Conservation (phyloP, 2,329 filamentous ascomycete genomes). For the Phyllosticta citribraziliensis region DNA sequence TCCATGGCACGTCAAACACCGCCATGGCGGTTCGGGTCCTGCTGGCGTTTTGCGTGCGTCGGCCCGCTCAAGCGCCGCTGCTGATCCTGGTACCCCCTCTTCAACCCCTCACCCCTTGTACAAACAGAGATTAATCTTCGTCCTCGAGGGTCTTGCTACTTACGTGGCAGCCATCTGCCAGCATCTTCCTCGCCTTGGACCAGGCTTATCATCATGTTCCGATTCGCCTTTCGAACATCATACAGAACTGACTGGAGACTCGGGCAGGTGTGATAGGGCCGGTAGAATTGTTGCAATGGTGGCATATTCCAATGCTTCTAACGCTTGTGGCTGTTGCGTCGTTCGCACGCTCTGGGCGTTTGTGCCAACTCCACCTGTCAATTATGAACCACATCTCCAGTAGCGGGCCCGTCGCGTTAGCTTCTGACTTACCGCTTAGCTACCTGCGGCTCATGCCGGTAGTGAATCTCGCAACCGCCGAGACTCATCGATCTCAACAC, state of each 20-base stretch:
- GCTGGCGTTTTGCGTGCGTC: background rate
- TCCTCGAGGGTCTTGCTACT: slow-evolving; percentile 21
- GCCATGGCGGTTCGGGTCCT: background rate
- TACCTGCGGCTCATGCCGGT: background rate
- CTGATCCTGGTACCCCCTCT: background rate
- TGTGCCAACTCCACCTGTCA: background rate
- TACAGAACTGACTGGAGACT: background rate
- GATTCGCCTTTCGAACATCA: background rate
- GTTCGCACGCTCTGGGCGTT: background rate
- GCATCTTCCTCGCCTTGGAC: background rate
- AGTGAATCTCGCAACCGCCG: background rate
- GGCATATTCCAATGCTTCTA: background rate
- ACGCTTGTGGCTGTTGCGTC: background rate
- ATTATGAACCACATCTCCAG: background rate
- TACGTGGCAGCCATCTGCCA: slow-evolving; percentile 15
- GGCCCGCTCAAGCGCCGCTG: background rate
- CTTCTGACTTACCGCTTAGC: background rate
- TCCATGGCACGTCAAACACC: background rate
- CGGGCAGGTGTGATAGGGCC: background rate
- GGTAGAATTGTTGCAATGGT: background rate
- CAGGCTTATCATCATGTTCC: background rate
- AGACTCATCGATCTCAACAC: background rate
- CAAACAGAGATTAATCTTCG: slow-evolving; percentile 6
- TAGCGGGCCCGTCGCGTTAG: background rate
- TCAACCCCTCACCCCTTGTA: background rate